Evolutionary conservation across 129 eudicot genomes (phyloP), one percentile per base, ranked within the genome.

Genomic region (Chrysanthemum makinoi): DNA sequence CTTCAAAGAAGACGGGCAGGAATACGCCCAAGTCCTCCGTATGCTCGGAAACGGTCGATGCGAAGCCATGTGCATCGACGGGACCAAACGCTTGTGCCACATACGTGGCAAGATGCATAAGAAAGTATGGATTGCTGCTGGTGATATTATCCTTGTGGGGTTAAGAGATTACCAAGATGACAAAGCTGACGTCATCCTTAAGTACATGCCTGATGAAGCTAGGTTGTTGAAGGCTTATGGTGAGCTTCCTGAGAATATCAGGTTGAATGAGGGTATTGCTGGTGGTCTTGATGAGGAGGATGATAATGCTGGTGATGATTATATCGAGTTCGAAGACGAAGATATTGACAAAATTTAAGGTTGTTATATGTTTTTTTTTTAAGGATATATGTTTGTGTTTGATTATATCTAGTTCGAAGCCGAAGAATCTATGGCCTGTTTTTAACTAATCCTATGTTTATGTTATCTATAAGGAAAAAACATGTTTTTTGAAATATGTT

Each of bases 101-200:
- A 79, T 79, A 54, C 83, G 83, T 28, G 83, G 83, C 51, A 79
- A 79, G 83, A 79, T 79, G 83, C 83, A 79, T 63, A 79, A 79
- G 33, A 79, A 79, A 65, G 83, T 79, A 6, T 79, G 83, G 83
- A 79, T 79, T 39, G 75, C 79, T 43, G 83, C 79, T 44, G 83
- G 83, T 35, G 83, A 79, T 53, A 79, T 79, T 59, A 66, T 79
- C 18, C 13, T 79, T 22, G 79, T 79, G 59, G 79, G 83, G 18
- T 48, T 79, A 1, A 79, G 83, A 50, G 83, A 79, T 61, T 79
- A 72, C 43, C 83, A 79, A 58, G 83, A 79, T 22, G 83, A 79
- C 35, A 79, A 79, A 30, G 83, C 79, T 58, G 83, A 79, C 24
- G 79, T 79, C 39, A 79, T 79, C 63, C 66, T 79, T 6, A 79